These are phyloP conservation scores for Tetrapisispora iriomotensis DNA, from an alignment of 805 yeast genomes.

Conservation along the genomic window DNA sequence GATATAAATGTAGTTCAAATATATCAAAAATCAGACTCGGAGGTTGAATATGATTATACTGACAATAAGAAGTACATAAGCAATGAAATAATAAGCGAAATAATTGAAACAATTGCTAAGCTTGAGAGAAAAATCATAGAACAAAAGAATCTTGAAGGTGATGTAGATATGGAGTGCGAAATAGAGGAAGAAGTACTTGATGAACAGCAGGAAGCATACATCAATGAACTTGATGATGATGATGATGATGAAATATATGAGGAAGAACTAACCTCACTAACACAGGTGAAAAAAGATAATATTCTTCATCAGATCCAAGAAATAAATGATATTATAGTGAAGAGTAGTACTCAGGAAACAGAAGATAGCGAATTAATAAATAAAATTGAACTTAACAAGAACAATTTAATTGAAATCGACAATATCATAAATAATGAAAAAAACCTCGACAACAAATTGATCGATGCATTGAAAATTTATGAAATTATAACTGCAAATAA, in stretches of 20 bases:
- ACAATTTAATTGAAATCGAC: too few species aligned
- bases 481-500: slow-evolving; percentile 7
- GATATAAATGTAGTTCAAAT: background rate
- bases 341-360: too few species aligned
- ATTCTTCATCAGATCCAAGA: background rate
- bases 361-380: background rate
- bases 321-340: too few species aligned
- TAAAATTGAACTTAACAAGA: background rate
- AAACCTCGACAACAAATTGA: too few species aligned
- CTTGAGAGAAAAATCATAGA: background rate
- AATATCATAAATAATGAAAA: too few species aligned
- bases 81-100: background rate
- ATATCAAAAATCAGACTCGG: background rate
- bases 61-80: background rate
- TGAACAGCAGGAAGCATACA: slow-evolving; percentile 17
- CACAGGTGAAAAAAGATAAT: too few species aligned
- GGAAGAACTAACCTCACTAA: too few species aligned
- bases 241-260: slow-evolving; percentile 9
- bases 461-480: background rate
- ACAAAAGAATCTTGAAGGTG: too few species aligned
- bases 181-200: slow-evolving; percentile 8
- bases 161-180: background rate
- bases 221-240: slow-evolving; percentile 13
- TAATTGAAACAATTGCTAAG: background rate
- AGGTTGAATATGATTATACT: background rate